phyloP scores from a whole-genome alignment of 1,284 basidiomycete species.

The Fereydounia khargensis region DNA sequence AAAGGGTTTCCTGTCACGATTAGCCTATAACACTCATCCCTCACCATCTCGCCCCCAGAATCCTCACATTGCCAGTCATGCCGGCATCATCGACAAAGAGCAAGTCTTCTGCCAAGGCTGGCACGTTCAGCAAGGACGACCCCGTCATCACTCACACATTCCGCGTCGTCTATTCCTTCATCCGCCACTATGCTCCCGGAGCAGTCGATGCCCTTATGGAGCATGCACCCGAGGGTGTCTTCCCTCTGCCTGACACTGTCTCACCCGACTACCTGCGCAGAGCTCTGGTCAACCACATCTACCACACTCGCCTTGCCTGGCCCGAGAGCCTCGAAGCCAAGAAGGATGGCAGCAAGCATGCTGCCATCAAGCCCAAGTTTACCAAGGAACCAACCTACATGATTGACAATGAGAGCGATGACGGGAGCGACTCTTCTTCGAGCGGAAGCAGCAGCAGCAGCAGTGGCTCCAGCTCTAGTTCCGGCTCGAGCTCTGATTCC shows the following conservation, averaged over 20 bases:
- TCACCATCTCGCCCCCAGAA: too few relatives aligned
- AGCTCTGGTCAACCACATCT: neutral
- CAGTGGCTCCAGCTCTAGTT: too few relatives aligned
- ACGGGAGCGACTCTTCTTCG: neutral
- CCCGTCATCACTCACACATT: slow-evolving; percentile 24
- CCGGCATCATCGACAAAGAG: too few relatives aligned
- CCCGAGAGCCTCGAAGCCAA: neutral
- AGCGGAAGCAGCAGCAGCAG: neutral
- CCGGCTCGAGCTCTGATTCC: neutral
- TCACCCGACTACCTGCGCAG: neutral
- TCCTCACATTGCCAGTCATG: too few relatives aligned
- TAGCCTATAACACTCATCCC: too few relatives aligned
- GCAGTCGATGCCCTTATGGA: slow-evolving; percentile 3
- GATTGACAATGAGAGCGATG: neutral
- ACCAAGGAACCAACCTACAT: too few relatives aligned
- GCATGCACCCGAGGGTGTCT: neutral
- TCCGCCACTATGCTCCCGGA: slow-evolving; percentile 21
- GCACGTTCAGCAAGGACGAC: too few relatives aligned
- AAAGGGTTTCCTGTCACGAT: too few relatives aligned
- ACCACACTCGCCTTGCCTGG: neutral
- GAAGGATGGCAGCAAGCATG: neutral
- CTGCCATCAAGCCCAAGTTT: too few relatives aligned
- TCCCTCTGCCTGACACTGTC: neutral
- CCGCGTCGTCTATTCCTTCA: slow-evolving; percentile 30
- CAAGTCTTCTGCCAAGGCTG: too few relatives aligned